Evolutionary conservation across 257 asterid species (phyloP).

Genomic region (Rehmannia glutinosa): DNA sequence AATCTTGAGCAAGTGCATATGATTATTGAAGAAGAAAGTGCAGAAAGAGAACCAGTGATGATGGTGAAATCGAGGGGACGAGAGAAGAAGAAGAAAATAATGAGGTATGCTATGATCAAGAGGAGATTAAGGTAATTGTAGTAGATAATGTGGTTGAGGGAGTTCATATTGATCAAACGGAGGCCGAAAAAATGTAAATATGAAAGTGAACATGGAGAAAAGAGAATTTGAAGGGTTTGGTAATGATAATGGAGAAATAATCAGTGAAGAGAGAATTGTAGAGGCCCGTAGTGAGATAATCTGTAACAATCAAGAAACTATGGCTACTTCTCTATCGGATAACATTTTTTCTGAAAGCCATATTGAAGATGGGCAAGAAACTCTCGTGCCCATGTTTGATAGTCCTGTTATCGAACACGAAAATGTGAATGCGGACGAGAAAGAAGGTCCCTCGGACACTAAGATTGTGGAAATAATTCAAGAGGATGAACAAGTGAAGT

Average conservation of each 20-base stretch:
- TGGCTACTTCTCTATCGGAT: too few relatives aligned
- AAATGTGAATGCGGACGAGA: not conserved
- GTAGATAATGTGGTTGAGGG: slow-evolving; percentile 5
- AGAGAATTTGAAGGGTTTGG: not conserved
- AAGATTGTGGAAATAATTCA: slow-evolving; percentile 12
- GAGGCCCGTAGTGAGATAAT: too few relatives aligned
- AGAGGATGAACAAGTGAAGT: not conserved
- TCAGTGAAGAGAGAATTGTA: too few relatives aligned
- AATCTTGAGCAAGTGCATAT: not conserved
- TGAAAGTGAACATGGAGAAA: not conserved
- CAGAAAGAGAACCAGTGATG: slow-evolving; percentile 15
- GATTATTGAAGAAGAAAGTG: slow-evolving; percentile 5
- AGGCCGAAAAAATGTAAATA: not conserved
- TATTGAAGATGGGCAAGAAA: not conserved
- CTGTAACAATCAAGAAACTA: too few relatives aligned
- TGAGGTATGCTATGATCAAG: slow-evolving; percentile 7
- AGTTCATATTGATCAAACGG: slow-evolving; percentile 6
- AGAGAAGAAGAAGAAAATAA: not conserved
- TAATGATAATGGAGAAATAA: slow-evolving; percentile 18
- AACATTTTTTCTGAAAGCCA: not conserved
- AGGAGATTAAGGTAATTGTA: not conserved
- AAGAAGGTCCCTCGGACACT: not conserved
- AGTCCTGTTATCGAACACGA: not conserved
- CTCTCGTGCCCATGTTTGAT: not conserved
- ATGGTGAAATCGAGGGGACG: not conserved